phyloP scores from a whole-genome alignment of 108 stramenopile genomes.

The Schizochytrium sp. region DNA sequence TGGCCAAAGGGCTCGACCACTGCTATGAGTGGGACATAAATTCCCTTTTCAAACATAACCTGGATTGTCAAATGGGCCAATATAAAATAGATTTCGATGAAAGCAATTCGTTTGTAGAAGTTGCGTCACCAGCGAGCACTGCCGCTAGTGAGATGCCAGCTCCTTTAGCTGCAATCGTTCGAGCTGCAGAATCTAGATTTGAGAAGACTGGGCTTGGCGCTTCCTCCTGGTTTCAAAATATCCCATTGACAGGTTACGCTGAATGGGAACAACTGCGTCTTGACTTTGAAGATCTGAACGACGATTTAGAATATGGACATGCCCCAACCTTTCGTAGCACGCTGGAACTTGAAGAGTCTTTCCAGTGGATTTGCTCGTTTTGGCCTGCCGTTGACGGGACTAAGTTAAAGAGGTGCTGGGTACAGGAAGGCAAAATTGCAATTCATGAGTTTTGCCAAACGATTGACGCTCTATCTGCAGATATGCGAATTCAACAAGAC shows the following conservation, averaged over 20 bases:
- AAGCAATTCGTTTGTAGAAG: neutral
- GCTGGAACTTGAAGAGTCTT: neutral
- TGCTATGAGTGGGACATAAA: constrained; percentile 45
- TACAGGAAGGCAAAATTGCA: neutral
- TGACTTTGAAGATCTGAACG: neutral
- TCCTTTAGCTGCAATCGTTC: neutral
- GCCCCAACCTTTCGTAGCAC: neutral
- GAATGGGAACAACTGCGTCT: neutral
- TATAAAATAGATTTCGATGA: neutral
- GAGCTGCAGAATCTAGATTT: neutral
- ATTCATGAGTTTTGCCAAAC: neutral
- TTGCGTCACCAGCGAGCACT: neutral
- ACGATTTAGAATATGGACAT: neutral
- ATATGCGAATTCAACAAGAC: constrained; percentile 22
- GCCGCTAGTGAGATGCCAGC: neutral
- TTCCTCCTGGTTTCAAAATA: neutral
- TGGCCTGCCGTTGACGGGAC: neutral
- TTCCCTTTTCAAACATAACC: neutral
- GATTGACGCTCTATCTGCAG: neutral
- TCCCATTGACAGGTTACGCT: neutral
- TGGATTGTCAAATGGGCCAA: neutral
- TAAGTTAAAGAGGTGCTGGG: neutral
- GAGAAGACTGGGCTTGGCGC: neutral
- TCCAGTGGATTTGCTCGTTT: neutral
- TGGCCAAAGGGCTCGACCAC: neutral